Conservation (phyloP, 2,329 filamentous ascomycete species). For the Arthrobotrys iridis region DNA sequence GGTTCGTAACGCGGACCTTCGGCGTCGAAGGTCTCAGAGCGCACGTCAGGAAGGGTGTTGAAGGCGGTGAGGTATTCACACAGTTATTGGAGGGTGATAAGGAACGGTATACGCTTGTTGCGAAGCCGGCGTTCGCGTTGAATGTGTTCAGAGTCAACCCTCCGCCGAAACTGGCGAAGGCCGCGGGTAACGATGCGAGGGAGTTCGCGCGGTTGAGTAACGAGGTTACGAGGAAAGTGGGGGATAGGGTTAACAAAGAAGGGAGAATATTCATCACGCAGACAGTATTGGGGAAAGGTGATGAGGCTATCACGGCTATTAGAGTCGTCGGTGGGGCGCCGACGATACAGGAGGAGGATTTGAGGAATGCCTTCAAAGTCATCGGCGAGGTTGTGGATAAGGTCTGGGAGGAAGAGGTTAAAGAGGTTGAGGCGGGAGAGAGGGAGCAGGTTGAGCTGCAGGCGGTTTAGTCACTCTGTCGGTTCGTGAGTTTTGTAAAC, state of each 20-base stretch:
- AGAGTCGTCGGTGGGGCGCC: slow-evolving; percentile 79
- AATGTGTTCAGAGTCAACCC: slow-evolving; percentile 76
- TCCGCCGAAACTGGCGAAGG: slow-evolving; percentile 55
- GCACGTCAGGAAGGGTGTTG: slow-evolving; percentile 76
- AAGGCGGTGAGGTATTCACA: slow-evolving; percentile 76
- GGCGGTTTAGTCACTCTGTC: slow-evolving; percentile 19
- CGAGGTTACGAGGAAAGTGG: slow-evolving; percentile 76
- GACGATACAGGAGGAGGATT: slow-evolving; percentile 75
- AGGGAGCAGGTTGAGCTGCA: slow-evolving; percentile 47
- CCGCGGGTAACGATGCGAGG: slow-evolving; percentile 36
- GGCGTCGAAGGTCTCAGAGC: slow-evolving; percentile 78
- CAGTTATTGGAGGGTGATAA: slow-evolving; percentile 68
- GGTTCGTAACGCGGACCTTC: slow-evolving; percentile 89
- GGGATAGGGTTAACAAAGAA: slow-evolving; percentile 75
- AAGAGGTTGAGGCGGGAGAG: not conserved
- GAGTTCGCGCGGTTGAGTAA: slow-evolving; percentile 69
- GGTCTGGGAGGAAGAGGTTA: slow-evolving; percentile 48
- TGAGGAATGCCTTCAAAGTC: slow-evolving; percentile 78
- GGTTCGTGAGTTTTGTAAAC: not conserved
- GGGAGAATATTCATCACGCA: slow-evolving; percentile 86
- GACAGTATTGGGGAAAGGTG: slow-evolving; percentile 70
- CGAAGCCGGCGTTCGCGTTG: slow-evolving; percentile 79
- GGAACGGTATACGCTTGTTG: slow-evolving; percentile 80
- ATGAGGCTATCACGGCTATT: slow-evolving; percentile 75
- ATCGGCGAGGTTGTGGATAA: slow-evolving; percentile 65